Evolutionary conservation across 2,329 filamentous ascomycete genomes (phyloP), one percentile per base, ranked within the genome.

Genomic region (Pseudogymnoascus sp.): DNA sequence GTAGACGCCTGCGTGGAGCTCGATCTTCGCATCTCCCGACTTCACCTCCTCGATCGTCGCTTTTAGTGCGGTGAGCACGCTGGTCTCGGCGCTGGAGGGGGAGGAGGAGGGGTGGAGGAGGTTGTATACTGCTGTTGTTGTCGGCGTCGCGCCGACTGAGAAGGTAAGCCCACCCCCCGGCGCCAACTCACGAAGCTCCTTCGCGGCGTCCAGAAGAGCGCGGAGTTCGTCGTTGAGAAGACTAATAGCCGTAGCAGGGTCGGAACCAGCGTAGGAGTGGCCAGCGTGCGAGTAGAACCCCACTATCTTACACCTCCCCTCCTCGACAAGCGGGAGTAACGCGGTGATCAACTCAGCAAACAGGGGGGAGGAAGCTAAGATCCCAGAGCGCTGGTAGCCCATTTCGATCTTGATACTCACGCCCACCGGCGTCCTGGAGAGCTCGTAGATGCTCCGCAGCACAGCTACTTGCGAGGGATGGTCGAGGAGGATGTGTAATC

Each of bases 1-100:
- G 72, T 93, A 93, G 2, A 90, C 88, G 31, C 89, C 90, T 0
- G 90, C 89, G 73, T 93, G 90, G 1, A 92, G 78, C 72, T 92
- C 90, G 25, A 92, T 79, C 3, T 71, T 75, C 61, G 81, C 78
- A 37, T 76, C 77, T 4, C 73, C 70, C 63, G 67, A 71, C 62
- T 70, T 77, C 65, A 79, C 74, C 8, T 71, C 69, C 10, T 69
- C 70, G 25, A 85, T 75, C 25, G 78, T 73, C 1, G 68, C 66
- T 21, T 75, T 75, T 39, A 84, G 77, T 23, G 75, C 72, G 5
- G 74, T 71, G 0, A 73, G 75, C 4, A 76, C 74, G n/a, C 67
- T 64, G 11, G 66, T 65, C 67, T 70, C 66, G 60, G 67, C 68
- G 3, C 48, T 19, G 11, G 68, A 63, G 64, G 78, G 63, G 66